Evolutionary conservation across 768 basidiomycete species (phyloP).

Genomic region (Kockovaella imperatae): DNA sequence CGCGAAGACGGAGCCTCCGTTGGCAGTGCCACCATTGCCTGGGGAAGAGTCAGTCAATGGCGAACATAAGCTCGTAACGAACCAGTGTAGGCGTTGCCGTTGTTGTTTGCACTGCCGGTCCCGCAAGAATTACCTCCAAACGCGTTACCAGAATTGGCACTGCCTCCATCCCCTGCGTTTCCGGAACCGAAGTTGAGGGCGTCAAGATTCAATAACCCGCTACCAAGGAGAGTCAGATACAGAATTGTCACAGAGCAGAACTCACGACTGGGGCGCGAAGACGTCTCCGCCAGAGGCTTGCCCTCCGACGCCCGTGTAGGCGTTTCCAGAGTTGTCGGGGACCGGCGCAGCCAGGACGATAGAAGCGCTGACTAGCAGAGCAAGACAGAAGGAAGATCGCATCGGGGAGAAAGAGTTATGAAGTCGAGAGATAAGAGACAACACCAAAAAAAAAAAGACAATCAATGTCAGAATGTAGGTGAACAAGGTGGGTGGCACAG

Average conservation of each 20-base stretch:
- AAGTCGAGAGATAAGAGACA: too few relatives aligned
- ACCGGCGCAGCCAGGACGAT: slow-evolving; percentile 15
- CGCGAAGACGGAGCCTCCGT: slow-evolving; percentile 19
- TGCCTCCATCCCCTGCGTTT: slow-evolving; percentile 33
- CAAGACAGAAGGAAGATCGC: neutral
- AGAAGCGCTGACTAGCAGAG: neutral
- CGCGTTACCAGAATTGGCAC: slow-evolving; percentile 28
- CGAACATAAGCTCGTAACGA: neutral
- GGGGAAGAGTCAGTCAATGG: neutral
- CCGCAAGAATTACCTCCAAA: slow-evolving; percentile 17
- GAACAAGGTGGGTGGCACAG: too few relatives aligned
- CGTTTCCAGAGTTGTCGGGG: slow-evolving; percentile 20
- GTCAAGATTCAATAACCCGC: slow-evolving; percentile 29
- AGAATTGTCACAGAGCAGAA: neutral
- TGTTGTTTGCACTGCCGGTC: slow-evolving; percentile 1
- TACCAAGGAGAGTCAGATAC: slow-evolving; percentile 1
- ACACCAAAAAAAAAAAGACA: too few relatives aligned
- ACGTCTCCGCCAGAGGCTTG: slow-evolving; percentile 25
- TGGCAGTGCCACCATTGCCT: slow-evolving; percentile 27
- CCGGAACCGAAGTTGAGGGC: slow-evolving; percentile 31
- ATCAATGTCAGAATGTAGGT: too few relatives aligned
- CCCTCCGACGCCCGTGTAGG: slow-evolving; percentile 28
- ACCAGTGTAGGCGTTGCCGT: slow-evolving; percentile 22
- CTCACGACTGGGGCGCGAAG: slow-evolving; percentile 9
- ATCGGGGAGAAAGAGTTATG: too few relatives aligned